phyloP scores from a whole-genome alignment of 768 basidiomycete species.

The Obba rivulosa region DNA sequence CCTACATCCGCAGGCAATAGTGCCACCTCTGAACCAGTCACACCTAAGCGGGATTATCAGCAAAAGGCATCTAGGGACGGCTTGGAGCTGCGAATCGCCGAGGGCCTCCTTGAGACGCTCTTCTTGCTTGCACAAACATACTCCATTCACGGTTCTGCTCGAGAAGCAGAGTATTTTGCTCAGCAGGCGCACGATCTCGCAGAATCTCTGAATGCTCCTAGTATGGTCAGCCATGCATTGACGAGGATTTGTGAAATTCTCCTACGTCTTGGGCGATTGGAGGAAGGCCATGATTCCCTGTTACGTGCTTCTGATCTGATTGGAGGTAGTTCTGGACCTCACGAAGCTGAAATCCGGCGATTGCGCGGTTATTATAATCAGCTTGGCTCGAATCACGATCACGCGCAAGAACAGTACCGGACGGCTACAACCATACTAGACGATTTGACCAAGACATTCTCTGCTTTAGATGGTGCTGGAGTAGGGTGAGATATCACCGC shows the following conservation, averaged over 20 bases:
- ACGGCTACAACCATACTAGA: conserved; percentile 55
- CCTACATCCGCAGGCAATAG: conserved; percentile 10
- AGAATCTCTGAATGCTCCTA: conserved; percentile 57
- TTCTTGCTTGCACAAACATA: conserved; percentile 65
- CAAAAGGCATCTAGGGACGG: conserved; percentile 41
- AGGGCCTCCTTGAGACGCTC: conserved; percentile 61
- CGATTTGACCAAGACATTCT: conserved; percentile 53
- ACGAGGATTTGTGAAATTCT: conserved; percentile 66
- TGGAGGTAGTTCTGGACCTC: conserved; percentile 44
- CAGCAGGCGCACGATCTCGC: conserved; percentile 75
- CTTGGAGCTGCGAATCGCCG: conserved; percentile 71
- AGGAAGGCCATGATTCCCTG: conserved; percentile 53
- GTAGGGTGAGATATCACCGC: conserved; percentile 27
- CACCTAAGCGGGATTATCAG: conserved; percentile 12
- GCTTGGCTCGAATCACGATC: conserved; percentile 32
- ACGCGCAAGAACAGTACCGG: conserved; percentile 50
- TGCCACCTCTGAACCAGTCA: conserved; percentile 9
- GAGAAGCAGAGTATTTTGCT: conserved; percentile 82
- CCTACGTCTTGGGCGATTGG: conserved; percentile 53
- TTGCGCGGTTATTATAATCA: conserved; percentile 51
- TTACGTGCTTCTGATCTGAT: conserved; percentile 42
- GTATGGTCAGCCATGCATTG: conserved; percentile 59
- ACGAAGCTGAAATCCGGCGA: conserved; percentile 53
- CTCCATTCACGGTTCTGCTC: conserved; percentile 68
- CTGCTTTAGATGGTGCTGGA: conserved; percentile 44